Evolutionary conservation across 805 yeast genomes (phyloP).

Genomic region (Nakazawaea populi): DNA sequence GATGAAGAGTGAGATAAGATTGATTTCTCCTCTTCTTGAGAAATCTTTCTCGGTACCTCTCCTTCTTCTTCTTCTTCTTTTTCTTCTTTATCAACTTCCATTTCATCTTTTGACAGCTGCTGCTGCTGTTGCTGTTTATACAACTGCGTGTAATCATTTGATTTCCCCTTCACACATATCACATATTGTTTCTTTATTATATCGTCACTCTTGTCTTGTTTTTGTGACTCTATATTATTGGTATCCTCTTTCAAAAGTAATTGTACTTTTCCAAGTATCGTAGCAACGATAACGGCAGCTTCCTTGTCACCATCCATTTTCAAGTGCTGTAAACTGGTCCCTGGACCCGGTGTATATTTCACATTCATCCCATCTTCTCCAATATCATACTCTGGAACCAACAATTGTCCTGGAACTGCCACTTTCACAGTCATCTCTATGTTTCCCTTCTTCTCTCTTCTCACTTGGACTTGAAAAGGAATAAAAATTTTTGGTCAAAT

Average conservation of each 20-base stretch:
- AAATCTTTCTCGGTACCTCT: background rate
- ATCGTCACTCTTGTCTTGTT: constrained; percentile 8
- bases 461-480: background rate
- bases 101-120: background rate
- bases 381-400: constrained; percentile 49
- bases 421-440: constrained; percentile 28
- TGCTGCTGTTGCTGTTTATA: constrained; percentile 9
- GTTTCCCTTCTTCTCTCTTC: background rate
- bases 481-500: background rate
- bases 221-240: constrained; percentile 4
- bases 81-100: background rate
- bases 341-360: constrained; percentile 57
- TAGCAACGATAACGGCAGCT: constrained; percentile 44
- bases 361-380: constrained; percentile 25
- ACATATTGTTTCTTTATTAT: constrained; percentile 19
- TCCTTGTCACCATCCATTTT: constrained; percentile 31
- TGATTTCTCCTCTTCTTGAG: constrained; percentile 1
- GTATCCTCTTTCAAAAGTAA: constrained; percentile 20
- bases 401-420: constrained; percentile 79
- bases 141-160: constrained; percentile 22
- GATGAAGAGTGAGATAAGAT: constrained; percentile 17
- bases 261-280: constrained; percentile 55
- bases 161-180: constrained; percentile 26
- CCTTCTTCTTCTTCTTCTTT: background rate
- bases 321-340: constrained; percentile 45